These are phyloP conservation scores for Arachnopeziza araneosa DNA, from an alignment of 2,329 filamentous ascomycete species.

Conservation along the genomic window DNA sequence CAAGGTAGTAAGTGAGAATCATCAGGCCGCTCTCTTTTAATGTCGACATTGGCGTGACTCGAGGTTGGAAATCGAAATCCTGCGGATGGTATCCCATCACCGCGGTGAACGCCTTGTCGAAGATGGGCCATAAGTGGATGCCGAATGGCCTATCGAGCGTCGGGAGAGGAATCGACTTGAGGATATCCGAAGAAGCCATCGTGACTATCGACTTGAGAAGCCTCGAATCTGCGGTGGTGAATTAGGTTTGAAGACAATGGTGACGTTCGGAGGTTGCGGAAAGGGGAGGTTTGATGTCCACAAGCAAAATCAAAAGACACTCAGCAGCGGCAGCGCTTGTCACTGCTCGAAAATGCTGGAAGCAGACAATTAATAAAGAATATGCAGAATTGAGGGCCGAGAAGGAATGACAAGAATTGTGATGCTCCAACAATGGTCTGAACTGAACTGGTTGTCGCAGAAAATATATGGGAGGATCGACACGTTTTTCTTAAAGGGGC, in stretches of 20 bases:
- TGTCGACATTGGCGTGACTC: slow-evolving; percentile 24
- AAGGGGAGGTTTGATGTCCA: not conserved
- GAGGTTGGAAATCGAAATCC: slow-evolving; percentile 19
- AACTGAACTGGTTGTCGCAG: not conserved
- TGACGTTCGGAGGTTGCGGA: not conserved
- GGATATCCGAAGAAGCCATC: not conserved
- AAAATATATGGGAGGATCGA: not conserved
- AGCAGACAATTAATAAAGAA: not conserved
- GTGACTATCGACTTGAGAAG: not conserved
- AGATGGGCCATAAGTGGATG: slow-evolving; percentile 14
- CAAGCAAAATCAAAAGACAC: not conserved
- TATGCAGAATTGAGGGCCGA: not conserved
- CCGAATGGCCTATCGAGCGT: slow-evolving; percentile 4
- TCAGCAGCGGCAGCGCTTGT: too few relatives aligned
- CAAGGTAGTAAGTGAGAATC: slow-evolving; percentile 21
- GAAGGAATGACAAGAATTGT: not conserved
- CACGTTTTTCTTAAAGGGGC: not conserved
- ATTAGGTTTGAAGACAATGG: not conserved
- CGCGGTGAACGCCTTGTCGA: slow-evolving; percentile 18
- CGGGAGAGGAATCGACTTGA: slow-evolving; percentile 1
- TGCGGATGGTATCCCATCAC: slow-evolving; percentile 20
- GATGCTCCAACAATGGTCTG: not conserved
- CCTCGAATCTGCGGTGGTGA: not conserved
- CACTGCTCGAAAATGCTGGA: not conserved
- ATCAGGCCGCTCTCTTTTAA: slow-evolving; percentile 16